phyloP scores from a whole-genome alignment of 805 yeast species.

The Candida tammaniensis region DNA sequence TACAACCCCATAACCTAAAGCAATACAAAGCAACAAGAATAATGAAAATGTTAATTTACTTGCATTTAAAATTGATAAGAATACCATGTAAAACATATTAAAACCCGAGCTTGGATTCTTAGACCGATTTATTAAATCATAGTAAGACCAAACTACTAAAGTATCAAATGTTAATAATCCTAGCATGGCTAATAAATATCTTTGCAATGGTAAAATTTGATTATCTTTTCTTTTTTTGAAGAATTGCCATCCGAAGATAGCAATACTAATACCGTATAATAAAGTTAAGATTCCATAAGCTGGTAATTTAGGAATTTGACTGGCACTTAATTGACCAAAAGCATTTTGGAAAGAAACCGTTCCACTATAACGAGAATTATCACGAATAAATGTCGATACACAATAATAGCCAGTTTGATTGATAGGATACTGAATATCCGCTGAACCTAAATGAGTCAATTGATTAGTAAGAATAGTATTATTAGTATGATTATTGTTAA shows the following conservation, averaged over 20 bases:
- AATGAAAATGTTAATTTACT: conserved; percentile 83
- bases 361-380: conserved; percentile 52
- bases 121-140: conserved; percentile 70
- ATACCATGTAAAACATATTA: conserved; percentile 64
- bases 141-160: conserved; percentile 86
- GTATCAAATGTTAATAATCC: conserved; percentile 81
- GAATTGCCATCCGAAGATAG: conserved; percentile 82
- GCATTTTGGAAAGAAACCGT: conserved; percentile 86
- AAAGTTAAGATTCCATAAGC: conserved; percentile 84
- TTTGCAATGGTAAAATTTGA: conserved; percentile 86
- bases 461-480: conserved; percentile 57
- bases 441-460: conserved; percentile 56
- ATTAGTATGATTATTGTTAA: conserved; percentile 43
- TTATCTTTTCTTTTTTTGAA: conserved; percentile 70
- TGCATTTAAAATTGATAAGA: conserved; percentile 77
- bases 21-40: conserved; percentile 78
- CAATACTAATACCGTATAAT: conserved; percentile 75
- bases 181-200: conserved; percentile 83
- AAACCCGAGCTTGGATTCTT: conserved; percentile 52
- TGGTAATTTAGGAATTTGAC: conserved; percentile 88
- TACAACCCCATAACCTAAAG: conserved; percentile 94
- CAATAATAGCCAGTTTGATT: conserved; percentile 88
- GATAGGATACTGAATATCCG: conserved; percentile 61
- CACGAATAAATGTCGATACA: conserved; percentile 62
- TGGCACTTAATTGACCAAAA: conserved; percentile 83